These are phyloP conservation scores for Blakeslea trispora DNA, from an alignment of 371 early-diverging fungal genomes.

Conservation along the genomic window DNA sequence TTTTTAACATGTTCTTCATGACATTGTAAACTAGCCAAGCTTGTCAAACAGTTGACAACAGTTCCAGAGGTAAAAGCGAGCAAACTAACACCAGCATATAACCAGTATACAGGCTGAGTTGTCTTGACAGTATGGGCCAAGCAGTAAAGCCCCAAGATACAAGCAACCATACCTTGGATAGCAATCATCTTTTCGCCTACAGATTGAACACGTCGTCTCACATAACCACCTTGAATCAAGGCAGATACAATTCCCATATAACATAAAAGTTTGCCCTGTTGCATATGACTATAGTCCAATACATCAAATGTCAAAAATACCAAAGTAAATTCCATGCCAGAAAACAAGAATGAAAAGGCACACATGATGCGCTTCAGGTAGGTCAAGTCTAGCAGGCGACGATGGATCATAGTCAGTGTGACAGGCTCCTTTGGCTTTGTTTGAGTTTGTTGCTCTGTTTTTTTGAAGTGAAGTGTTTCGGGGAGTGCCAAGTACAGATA, in stretches of 20 bases:
- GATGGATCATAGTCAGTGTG: constrained; percentile 13
- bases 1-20: constrained; percentile 30
- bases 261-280: constrained; percentile 89
- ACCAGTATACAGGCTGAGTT: constrained; percentile 14
- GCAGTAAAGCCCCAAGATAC: constrained; percentile 68
- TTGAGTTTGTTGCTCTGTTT: constrained; percentile 4
- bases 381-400: constrained; percentile 44
- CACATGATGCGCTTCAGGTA: constrained; percentile 78
- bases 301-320: constrained; percentile 94
- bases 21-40: constrained; percentile 68
- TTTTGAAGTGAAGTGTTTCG: constrained; percentile 66
- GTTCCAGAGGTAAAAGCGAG: constrained; percentile 92
- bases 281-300: constrained; percentile 80
- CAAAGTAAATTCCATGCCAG: constrained; percentile 97
- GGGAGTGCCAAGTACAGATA: constrained; percentile 76
- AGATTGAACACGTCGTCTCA: constrained; percentile 73
- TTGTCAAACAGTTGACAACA: constrained; percentile 89
- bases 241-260: constrained; percentile 89
- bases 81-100: constrained; percentile 65
- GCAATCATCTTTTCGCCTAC: constrained; percentile 74
- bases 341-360: constrained; percentile 87
- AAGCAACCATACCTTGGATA: constrained; percentile 76
- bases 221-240: constrained; percentile 91
- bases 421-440: background rate
- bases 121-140: constrained; percentile 57